A percentile compares a stretch with the other conserved stretches of the same genome.
These are phyloP conservation scores for Stygiomarasmius scandens DNA, from an alignment of 1,284 basidiomycete genomes.

Conservation along the genomic window DNA sequence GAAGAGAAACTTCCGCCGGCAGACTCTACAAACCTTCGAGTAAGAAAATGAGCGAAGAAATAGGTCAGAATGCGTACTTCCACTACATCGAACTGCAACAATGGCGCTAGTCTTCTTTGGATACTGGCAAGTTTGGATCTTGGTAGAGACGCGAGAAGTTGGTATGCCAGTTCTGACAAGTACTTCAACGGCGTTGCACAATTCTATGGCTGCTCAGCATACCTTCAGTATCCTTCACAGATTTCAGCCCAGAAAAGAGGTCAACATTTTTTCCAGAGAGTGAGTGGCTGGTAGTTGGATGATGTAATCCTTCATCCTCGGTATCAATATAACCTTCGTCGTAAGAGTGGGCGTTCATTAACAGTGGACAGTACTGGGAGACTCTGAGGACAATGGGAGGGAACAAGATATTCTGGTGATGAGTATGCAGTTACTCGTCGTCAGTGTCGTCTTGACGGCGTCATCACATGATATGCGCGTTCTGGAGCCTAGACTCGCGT, in stretches of 20 bases:
- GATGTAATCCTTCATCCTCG: conserved; percentile 11
- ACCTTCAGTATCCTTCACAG: conserved; percentile 28
- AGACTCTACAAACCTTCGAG: conserved; percentile 52
- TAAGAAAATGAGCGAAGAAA: not conserved
- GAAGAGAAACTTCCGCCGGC: conserved; percentile 73
- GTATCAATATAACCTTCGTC: conserved; percentile 17
- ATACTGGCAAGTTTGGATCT: conserved; percentile 66
- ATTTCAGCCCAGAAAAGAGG: conserved; percentile 10
- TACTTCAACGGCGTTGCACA: not conserved
- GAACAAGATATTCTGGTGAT: not conserved
- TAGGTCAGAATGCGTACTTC: conserved; percentile 60
- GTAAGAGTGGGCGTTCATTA: conserved; percentile 10
- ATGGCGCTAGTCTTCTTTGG: conserved; percentile 64
- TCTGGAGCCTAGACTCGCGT: not conserved
- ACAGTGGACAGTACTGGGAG: not conserved
- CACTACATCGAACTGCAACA: conserved; percentile 79
- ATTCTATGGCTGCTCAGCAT: not conserved
- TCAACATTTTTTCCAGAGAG: conserved; percentile 1
- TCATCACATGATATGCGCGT: not conserved
- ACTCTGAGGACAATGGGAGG: not conserved
- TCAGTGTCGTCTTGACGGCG: not conserved
- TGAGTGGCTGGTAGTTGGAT: not conserved
- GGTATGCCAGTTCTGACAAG: conserved; percentile 59
- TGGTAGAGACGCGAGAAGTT: conserved; percentile 65
- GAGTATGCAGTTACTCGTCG: not conserved